phyloP scores from a whole-genome alignment of 495 filamentous ascomycete species.

The Penicillium soppii region DNA sequence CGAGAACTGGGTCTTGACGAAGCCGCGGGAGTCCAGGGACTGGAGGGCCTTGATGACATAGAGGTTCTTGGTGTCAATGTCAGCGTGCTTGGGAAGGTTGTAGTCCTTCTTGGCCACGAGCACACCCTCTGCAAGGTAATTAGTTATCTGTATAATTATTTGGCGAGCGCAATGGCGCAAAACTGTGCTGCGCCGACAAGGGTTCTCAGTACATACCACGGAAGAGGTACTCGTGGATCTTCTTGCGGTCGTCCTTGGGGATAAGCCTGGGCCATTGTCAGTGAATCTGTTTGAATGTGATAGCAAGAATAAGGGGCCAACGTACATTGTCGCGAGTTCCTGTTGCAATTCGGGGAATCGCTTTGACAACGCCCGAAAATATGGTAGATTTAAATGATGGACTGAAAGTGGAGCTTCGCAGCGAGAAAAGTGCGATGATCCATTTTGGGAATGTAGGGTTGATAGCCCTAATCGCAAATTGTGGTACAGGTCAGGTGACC shows the following conservation, averaged over 20 bases:
- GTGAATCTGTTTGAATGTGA: constrained; percentile 6
- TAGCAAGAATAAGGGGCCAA: constrained; percentile 3
- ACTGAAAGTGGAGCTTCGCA: constrained; percentile 39
- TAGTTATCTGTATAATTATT: constrained; percentile 17
- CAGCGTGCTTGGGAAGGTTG: constrained; percentile 87
- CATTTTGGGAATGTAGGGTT: constrained; percentile 37
- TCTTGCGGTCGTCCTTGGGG: constrained; percentile 99
- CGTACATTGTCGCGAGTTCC: constrained; percentile 61
- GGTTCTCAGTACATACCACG: constrained; percentile 60
- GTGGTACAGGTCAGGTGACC: constrained; percentile 17
- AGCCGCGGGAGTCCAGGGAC: constrained; percentile 95
- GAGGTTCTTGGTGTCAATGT: constrained; percentile 99
- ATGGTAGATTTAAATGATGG: constrained; percentile 41
- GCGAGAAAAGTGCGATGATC: constrained; percentile 44
- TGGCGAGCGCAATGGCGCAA: constrained; percentile 4
- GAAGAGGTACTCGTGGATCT: constrained; percentile 99
- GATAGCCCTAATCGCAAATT: constrained; percentile 34
- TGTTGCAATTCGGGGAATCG: constrained; percentile 59
- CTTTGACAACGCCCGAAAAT: constrained; percentile 48
- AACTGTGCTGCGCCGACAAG: constrained; percentile 12
- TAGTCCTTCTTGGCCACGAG: constrained; percentile 99
- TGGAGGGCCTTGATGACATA: constrained; percentile 97
- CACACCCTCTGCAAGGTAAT: constrained; percentile 72
- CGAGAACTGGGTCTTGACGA: constrained; percentile 98
- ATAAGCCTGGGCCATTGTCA: constrained; percentile 71